Conservation (phyloP, 2,329 filamentous ascomycete genomes). For the Colletotrichum noveboracense region DNA sequence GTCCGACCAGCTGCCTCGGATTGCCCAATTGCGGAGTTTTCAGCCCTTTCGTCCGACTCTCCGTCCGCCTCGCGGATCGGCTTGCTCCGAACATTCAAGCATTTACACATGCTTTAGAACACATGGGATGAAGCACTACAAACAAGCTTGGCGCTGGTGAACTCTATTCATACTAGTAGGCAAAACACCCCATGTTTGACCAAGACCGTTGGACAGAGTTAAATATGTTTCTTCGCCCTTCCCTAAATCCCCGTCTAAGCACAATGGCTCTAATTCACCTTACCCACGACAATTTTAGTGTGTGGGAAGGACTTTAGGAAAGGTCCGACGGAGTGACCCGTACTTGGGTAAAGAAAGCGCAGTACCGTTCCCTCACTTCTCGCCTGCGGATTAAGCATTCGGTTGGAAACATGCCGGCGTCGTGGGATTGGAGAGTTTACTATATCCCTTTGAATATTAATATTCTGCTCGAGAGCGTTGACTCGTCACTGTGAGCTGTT, state of each 20-base stretch:
- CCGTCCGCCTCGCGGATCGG: neutral
- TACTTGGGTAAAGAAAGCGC: neutral
- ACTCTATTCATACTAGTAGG: neutral
- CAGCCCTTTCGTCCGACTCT: neutral
- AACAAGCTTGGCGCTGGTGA: neutral
- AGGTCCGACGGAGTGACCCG: neutral
- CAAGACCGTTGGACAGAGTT: neutral
- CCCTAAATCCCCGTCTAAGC: neutral
- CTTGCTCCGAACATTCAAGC: neutral
- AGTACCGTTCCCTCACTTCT: neutral
- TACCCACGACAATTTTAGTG: neutral
- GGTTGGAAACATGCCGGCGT: neutral
- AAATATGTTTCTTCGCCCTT: neutral
- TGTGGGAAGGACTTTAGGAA: neutral
- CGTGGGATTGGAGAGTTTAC: neutral
- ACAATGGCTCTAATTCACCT: neutral
- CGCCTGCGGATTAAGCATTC: neutral
- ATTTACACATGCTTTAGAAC: neutral
- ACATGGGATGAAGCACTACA: neutral
- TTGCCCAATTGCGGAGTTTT: neutral
- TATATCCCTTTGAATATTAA: neutral
- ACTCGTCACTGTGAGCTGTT: neutral
- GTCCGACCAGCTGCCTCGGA: neutral
- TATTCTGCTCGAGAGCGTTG: neutral
- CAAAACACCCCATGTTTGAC: neutral